A percentile compares a stretch with the other conserved stretches of the same genome.
Conservation (phyloP, 2,329 filamentous ascomycete species). For the Colletotrichum sp. region DNA sequence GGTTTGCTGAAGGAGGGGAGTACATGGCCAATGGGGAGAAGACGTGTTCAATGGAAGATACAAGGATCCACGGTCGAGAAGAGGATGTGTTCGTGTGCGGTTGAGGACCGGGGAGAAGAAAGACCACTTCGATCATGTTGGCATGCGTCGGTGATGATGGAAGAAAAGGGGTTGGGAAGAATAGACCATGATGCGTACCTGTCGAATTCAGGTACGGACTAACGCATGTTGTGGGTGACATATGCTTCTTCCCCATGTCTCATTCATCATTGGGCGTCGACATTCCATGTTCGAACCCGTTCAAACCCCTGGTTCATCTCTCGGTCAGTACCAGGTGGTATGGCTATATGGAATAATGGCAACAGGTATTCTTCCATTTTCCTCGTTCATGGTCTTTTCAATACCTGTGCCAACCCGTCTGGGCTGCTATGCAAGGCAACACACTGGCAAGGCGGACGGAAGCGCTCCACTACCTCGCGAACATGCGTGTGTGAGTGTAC, state of each 20-base stretch:
- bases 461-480: constrained; percentile 1
- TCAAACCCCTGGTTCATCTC: neutral
- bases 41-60: neutral
- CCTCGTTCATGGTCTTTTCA: neutral
- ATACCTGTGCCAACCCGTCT: neutral
- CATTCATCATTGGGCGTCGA: neutral
- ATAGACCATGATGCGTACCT: neutral
- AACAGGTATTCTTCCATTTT: neutral
- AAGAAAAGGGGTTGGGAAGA: neutral
- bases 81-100: neutral
- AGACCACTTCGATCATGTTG: neutral
- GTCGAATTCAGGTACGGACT: constrained; percentile 1
- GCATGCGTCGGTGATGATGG: neutral
- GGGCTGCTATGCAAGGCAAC: neutral
- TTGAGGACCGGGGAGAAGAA: neutral
- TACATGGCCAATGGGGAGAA: neutral
- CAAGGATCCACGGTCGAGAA: neutral
- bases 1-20: neutral
- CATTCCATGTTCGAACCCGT: neutral
- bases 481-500: neutral
- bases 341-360: neutral
- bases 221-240: neutral
- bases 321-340: neutral
- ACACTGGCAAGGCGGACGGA: neutral
- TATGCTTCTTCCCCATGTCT: neutral